phyloP scores from a whole-genome alignment of 805 yeast species.

The Monosporozyma solicola region DNA sequence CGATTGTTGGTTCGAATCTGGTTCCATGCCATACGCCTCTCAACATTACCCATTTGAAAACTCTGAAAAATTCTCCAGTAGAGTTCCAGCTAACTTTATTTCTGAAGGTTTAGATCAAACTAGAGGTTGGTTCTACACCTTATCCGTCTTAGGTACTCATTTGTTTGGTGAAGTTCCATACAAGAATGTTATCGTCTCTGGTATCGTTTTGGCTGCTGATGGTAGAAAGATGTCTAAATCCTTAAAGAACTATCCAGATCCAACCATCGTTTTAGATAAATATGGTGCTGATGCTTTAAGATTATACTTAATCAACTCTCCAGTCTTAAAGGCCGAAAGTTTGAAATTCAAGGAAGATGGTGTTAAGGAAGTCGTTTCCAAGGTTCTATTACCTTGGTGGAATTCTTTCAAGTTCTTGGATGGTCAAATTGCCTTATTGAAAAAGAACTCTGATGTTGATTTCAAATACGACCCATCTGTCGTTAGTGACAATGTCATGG shows the following conservation, averaged over 20 bases:
- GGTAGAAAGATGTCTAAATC: conserved; percentile 99
- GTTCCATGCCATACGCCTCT: conserved; percentile 97
- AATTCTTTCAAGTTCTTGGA: conserved; percentile 94
- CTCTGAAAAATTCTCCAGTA: conserved; percentile 53
- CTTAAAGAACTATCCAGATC: conserved; percentile 96
- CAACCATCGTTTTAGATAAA: conserved; percentile 65
- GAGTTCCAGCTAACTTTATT: conserved; percentile 96
- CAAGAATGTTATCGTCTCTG: conserved; percentile 89
- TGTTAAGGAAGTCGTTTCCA: conserved; percentile 93
- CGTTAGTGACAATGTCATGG: conserved; percentile 84
- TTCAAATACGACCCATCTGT: conserved; percentile 63
- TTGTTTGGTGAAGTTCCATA: conserved; percentile 88
- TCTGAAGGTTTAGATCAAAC: conserved; percentile 99
- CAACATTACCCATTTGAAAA: conserved; percentile 94
- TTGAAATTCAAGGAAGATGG: conserved; percentile 98
- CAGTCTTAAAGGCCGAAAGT: conserved; percentile 93
- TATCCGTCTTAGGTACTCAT: conserved; percentile 92
- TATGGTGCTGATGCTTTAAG: conserved; percentile 98
- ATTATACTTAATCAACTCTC: conserved; percentile 91
- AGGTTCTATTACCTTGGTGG: conserved; percentile 97
- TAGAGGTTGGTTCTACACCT: conserved; percentile 99
- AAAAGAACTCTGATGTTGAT: conserved; percentile 62
- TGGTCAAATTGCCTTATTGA: conserved; percentile 79
- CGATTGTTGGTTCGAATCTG: conserved; percentile 99
- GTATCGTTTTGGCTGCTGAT: conserved; percentile 94